phyloP scores from a whole-genome alignment of 2,329 filamentous ascomycete species.

The Colletotrichum limetticola region DNA sequence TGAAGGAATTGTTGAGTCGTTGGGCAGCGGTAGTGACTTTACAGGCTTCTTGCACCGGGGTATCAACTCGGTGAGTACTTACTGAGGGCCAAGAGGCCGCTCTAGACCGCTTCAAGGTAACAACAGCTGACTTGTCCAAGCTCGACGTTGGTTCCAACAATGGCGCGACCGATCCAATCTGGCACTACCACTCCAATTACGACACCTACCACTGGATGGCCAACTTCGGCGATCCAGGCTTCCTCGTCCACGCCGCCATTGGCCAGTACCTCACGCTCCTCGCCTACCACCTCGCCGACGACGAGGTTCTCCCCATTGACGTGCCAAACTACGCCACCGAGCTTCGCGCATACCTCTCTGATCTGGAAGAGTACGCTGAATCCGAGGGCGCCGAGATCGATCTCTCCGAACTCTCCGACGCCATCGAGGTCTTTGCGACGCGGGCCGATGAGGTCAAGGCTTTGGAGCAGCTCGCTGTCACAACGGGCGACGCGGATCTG shows the following conservation, averaged over 20 bases:
- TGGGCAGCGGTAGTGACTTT: constrained; percentile 76
- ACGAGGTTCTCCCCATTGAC: constrained; percentile 52
- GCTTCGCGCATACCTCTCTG: constrained; percentile 50
- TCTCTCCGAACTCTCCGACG: constrained; percentile 48
- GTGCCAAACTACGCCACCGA: constrained; percentile 53
- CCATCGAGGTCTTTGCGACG: constrained; percentile 50
- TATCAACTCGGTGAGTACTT: constrained; percentile 49
- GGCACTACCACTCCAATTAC: constrained; percentile 84
- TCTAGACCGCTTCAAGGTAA: constrained; percentile 24
- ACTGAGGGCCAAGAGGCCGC: constrained; percentile 39
- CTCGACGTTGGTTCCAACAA: constrained; percentile 66
- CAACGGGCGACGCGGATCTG: constrained; percentile 42
- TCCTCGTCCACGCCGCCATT: constrained; percentile 68
- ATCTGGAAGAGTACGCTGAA: constrained; percentile 47
- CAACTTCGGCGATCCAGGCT: constrained; percentile 75
- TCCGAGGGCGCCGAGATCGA: constrained; percentile 48
- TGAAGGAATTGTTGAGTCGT: constrained; percentile 55
- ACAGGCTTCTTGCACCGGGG: constrained; percentile 72
- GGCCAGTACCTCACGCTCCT: constrained; percentile 58
- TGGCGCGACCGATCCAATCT: constrained; percentile 63
- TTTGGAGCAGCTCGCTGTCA: constrained; percentile 44
- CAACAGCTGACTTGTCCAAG: constrained; percentile 50
- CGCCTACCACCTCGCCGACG: constrained; percentile 50
- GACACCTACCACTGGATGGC: constrained; percentile 89
- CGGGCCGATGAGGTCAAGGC: constrained; percentile 46